Base-by-base conservation (phyloP, 345 rosid species). In the Moringa oleifera region DNA sequence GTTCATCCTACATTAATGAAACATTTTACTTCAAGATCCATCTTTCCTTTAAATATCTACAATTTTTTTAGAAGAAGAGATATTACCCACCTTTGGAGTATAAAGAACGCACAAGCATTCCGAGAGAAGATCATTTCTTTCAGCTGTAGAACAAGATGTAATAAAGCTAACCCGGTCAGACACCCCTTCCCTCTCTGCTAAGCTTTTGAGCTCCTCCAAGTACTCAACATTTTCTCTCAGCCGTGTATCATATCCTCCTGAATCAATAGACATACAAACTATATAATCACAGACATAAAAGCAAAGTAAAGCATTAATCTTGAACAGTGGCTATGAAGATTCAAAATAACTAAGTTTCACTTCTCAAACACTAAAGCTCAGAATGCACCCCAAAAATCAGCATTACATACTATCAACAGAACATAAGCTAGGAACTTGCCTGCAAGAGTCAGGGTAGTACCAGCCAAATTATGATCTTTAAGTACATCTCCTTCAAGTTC, bases 191-290 rank as follows among this genome's bases (percentile, higher is more conserved):
- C 66, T 82, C 67, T 77, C 79, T 0, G 90, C 89, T 71, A 88
- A 69, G 65, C 69, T 70, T 82, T 74, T 83, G 28, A 88, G 92
- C 74, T 90, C 95, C 63, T 80, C 83, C 79, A 93, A 71, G 73
- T 90, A 86, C 70, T 90, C 90, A 21, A 85, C 91, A 71, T 86
- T 90, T 79, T 93, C 98, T 67, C 78, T 80, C 64, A 90, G 76
- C 18, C 96, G 85, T 61, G 69, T 67, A 55, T 90, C 97, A 63
- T 81, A 86, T 45, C 98, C 98, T 65, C 97, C 97, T 90, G 78
- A 73, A 64, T 45, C 52, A 58, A 46, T 0, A 17, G 21, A 21
- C 20, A 0, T 23, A 41, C 18, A 2, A 25, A 33, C 22, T 20
- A 63, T 20, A 17, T 36, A 55, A 18, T 25, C 4, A 11, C 17